Evolutionary conservation across 768 basidiomycete species (phyloP), one percentile per base, ranked within the genome.

Genomic region (Russula earlei): DNA sequence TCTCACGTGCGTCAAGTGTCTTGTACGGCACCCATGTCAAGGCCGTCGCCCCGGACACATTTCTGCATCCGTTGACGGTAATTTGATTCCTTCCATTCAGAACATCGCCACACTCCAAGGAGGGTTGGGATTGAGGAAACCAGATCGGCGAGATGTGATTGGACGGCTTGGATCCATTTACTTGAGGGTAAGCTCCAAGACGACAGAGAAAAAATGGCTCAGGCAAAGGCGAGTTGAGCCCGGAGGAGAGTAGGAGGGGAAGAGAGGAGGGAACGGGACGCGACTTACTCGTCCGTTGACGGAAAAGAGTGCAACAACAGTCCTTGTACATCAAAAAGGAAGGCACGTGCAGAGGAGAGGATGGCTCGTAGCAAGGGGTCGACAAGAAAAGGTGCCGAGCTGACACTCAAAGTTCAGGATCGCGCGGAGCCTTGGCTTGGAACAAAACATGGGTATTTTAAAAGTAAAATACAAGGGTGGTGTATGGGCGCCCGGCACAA

Each of bases 371-470:
- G 37, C 44, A 12, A 47, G 38, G 56, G 50, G 10, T 4, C 14
- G n/a, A 10, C 40, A 36, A 19, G 31, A 7, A 15, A 43, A n/a
- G 20, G 17, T 11, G 5, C 31, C 6, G n/a, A 9, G 24, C 40
- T 38, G 34, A 33, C 17, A 17, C 29, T 19, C 34, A 25, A 52
- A 12, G 38, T 41, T 36, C 19, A 36, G 22, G 19, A 17, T 46
- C 29, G 44, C 44, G n/a, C n/a, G n/a, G 24, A 22, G n/a, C 4
- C 44, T 41, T 36, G 50, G 14, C 27, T 27, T 25, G 37, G 55
- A 57, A 52, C 38, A 57, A 57, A 40, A 25, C 19, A 9, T 31
- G 27, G 42, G 42, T 12, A 49, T 6, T 45, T 46, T 46, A 33
- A 12, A 52, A 25, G 45, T 42, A 31, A 15, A 57, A 14, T 57